Percentiles rank a stretch among this genome's conserved stretches.
phyloP scores from a whole-genome alignment of 2,329 filamentous ascomycete genomes.

The Sporothrix pallida region DNA sequence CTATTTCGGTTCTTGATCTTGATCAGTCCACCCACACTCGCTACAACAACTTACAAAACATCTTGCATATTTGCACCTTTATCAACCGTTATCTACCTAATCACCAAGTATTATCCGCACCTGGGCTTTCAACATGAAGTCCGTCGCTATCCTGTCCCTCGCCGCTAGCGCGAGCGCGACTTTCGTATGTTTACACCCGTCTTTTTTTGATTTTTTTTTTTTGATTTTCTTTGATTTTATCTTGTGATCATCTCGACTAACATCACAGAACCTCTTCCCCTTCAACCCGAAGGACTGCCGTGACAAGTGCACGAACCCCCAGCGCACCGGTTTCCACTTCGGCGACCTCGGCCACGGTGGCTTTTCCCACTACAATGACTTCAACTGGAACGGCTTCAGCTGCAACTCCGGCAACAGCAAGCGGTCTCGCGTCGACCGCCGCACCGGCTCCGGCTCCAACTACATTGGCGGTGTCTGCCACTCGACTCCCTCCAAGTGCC shows the following conservation, averaged over 20 bases:
- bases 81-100: background rate
- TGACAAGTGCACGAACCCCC: constrained; percentile 76
- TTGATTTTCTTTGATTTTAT: too few relatives aligned
- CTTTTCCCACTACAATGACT: constrained; percentile 72
- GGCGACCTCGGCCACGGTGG: constrained; percentile 63
- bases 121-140: constrained; percentile 55
- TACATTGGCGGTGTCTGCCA: constrained; percentile 64
- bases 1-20: constrained; percentile 41
- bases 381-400: constrained; percentile 74
- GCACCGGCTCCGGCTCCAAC: constrained; percentile 55
- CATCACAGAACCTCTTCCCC: constrained; percentile 39
- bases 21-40: constrained; percentile 36
- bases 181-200: constrained; percentile 37
- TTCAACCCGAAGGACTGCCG: constrained; percentile 74
- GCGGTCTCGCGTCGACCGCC: constrained; percentile 61
- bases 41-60: constrained; percentile 12
- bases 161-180: constrained; percentile 59
- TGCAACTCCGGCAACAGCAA: constrained; percentile 66
- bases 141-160: constrained; percentile 53
- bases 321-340: constrained; percentile 76
- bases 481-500: constrained; percentile 54
- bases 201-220: too few relatives aligned
- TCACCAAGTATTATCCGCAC: background rate
- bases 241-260: constrained; percentile 21
- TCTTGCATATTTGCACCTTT: background rate